Conservation (phyloP, 192 early-diverging fungal genomes). For the Coemansia sp. region DNA sequence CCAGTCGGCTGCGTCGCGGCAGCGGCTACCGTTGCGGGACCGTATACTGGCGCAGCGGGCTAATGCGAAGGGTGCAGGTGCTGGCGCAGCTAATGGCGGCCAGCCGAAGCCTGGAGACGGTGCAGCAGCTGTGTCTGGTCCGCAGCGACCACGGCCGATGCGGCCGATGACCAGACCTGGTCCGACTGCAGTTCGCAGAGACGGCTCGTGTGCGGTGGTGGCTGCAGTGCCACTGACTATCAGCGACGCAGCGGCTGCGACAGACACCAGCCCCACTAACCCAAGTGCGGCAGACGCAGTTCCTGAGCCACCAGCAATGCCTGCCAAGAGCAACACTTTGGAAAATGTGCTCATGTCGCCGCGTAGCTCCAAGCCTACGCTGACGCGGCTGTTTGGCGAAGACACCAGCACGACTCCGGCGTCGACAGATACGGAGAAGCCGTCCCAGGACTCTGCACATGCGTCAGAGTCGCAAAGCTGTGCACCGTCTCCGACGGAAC, state of each 20-base stretch:
- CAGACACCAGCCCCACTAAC: background rate
- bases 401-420: constrained; percentile 4
- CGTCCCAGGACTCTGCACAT: constrained; percentile 29
- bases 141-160: constrained; percentile 35
- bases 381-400: constrained; percentile 26
- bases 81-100: background rate
- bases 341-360: constrained; percentile 44
- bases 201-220: constrained; percentile 11
- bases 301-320: constrained; percentile 18
- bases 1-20: constrained; percentile 29
- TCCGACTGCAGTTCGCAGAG: constrained; percentile 18
- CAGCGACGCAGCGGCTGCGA: background rate
- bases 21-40: constrained; percentile 37
- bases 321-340: constrained; percentile 17
- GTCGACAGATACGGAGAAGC: constrained; percentile 1
- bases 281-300: constrained; percentile 2
- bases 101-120: background rate
- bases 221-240: constrained; percentile 13
- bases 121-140: background rate
- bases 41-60: constrained; percentile 27
- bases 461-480: constrained; percentile 23
- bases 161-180: constrained; percentile 32
- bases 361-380: constrained; percentile 17
- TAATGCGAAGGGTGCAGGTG: constrained; percentile 9
- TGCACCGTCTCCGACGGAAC: constrained; percentile 16